Percentiles rank a stretch among this genome's conserved stretches.
phyloP scores from a whole-genome alignment of 2,329 filamentous ascomycete genomes.

The Fonsecaea multimorphosa region DNA sequence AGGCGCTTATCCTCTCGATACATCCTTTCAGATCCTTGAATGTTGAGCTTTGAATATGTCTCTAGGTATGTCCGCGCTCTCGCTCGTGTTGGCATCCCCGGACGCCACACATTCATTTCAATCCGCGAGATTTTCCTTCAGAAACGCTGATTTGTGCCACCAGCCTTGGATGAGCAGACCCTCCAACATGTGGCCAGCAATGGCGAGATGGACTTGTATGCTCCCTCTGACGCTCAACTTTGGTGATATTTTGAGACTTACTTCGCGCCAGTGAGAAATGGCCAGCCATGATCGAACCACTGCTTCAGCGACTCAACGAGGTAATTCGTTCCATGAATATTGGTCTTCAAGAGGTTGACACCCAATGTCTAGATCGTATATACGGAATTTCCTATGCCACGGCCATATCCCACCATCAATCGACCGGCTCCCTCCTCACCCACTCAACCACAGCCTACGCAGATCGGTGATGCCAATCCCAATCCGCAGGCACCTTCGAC shows the following conservation, averaged over 20 bases:
- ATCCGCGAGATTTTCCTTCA: neutral
- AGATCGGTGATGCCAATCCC: slow-evolving; percentile 43
- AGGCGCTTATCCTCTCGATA: neutral
- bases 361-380: slow-evolving; percentile 67
- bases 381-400: slow-evolving; percentile 75
- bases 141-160: slow-evolving; percentile 14
- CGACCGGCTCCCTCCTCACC: slow-evolving; percentile 45
- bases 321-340: slow-evolving; percentile 45
- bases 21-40: neutral
- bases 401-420: slow-evolving; percentile 55
- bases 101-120: neutral
- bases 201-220: slow-evolving; percentile 65
- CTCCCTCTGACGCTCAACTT: slow-evolving; percentile 25
- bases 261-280: slow-evolving; percentile 65
- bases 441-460: slow-evolving; percentile 30
- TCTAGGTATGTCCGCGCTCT: slow-evolving; percentile 14
- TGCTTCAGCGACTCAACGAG: slow-evolving; percentile 72
- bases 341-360: slow-evolving; percentile 12
- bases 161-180: slow-evolving; percentile 55
- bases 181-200: slow-evolving; percentile 63
- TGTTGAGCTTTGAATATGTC: slow-evolving; percentile 16
- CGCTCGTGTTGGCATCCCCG: neutral
- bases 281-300: slow-evolving; percentile 68
- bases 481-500: slow-evolving; percentile 46
- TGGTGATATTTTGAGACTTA: slow-evolving; percentile 42